These are phyloP conservation scores for Nicotiana benthamiana DNA, from an alignment of 257 asterid genomes.

Conservation along the genomic window DNA sequence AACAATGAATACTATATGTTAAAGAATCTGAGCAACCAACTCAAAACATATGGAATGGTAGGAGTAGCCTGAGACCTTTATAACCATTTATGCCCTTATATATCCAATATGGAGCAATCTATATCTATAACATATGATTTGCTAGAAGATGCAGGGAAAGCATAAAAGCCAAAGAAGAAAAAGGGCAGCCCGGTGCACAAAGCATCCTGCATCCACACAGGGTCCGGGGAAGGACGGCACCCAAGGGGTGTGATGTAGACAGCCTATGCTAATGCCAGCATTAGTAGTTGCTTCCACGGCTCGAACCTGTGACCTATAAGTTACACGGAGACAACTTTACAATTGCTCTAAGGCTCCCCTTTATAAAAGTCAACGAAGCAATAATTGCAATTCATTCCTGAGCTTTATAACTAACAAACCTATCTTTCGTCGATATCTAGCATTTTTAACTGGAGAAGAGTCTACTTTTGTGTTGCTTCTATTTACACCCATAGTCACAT, in stretches of 20 bases:
- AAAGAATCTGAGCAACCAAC: background rate
- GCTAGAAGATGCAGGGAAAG: background rate
- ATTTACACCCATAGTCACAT: conserved; percentile 41
- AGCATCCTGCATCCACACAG: no score
- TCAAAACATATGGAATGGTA: background rate
- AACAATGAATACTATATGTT: background rate
- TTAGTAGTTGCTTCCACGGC: no score
- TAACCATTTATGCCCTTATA: background rate
- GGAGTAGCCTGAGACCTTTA: background rate
- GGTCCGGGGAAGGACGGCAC: no score
- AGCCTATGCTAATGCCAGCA: no score
- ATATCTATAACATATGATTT: background rate
- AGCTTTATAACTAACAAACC: conserved; percentile 31
- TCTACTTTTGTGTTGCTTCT: conserved; percentile 58
- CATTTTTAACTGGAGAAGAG: conserved; percentile 40
- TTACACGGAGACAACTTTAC: no score
- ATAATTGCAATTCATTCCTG: conserved; percentile 4
- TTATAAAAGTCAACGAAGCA: background rate
- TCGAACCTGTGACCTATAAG: no score
- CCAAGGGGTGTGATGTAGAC: no score
- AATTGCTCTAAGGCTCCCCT: no score
- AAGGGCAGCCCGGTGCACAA: no score
- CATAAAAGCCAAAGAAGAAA: background rate
- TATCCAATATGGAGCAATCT: background rate
- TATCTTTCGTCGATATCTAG: conserved; percentile 60